phyloP scores from a whole-genome alignment of 1,284 basidiomycete species.

The Ceratobasidium papillatum region DNA sequence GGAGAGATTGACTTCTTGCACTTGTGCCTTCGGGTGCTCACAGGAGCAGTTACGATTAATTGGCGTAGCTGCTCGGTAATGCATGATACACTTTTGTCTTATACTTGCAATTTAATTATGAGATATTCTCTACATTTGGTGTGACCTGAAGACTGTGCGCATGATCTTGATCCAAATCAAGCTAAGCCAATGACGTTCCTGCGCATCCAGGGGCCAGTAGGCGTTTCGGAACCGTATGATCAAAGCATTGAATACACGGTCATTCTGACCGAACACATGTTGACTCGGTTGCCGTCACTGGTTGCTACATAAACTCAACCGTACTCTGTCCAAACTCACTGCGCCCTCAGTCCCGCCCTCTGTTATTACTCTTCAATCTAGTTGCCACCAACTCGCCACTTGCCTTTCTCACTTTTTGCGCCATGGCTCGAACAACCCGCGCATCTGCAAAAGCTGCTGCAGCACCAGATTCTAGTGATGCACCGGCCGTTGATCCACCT shows the following conservation, averaged over 20 bases:
- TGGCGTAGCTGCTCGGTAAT: conserved; percentile 26
- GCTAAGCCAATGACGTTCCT: conserved; percentile 10
- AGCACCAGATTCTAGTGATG: not conserved
- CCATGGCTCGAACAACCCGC: conserved; percentile 24
- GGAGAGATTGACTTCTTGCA: conserved; percentile 62
- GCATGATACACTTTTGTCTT: conserved; percentile 22
- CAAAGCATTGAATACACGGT: conserved; percentile 2
- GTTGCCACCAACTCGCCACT: not conserved
- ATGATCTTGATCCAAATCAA: not conserved
- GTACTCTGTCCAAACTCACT: not conserved
- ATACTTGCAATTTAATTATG: conserved; percentile 14
- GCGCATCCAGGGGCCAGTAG: not conserved
- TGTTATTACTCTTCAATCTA: not conserved
- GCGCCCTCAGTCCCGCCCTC: not conserved
- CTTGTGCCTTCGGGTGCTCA: conserved; percentile 31
- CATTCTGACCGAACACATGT: conserved; percentile 17
- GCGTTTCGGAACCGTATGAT: conserved; percentile 21
- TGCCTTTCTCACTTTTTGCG: not conserved
- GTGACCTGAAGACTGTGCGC: not conserved
- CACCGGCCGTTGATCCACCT: not conserved
- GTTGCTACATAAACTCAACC: conserved; percentile 8
- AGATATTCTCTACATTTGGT: not conserved
- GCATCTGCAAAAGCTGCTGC: conserved; percentile 25
- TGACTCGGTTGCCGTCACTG: not conserved
- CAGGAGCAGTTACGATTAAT: conserved; percentile 27